Percentiles rank a stretch among this genome's conserved stretches.
Conservation (phyloP, 202 grass and related monocot genomes). For the Cymbopogon flexuosus region DNA sequence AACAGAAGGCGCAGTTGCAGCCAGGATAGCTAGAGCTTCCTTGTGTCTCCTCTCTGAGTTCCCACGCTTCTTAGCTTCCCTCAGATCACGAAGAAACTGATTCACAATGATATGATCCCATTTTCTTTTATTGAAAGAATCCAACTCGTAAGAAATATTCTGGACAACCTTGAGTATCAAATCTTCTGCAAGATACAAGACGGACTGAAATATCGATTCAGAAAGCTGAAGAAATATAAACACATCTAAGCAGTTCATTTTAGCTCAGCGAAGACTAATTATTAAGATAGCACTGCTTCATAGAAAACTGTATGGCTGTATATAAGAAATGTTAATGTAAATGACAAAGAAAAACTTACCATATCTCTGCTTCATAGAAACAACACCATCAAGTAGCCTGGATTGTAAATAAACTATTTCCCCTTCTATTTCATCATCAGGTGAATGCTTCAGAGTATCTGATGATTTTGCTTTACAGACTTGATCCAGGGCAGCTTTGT, state of each 20-base stretch:
- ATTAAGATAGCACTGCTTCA: neutral
- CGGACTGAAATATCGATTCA: slow-evolving; percentile 46
- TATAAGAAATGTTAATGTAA: neutral
- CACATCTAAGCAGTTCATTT: slow-evolving; percentile 25
- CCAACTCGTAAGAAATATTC: slow-evolving; percentile 64
- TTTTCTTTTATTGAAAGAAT: slow-evolving; percentile 66
- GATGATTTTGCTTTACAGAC: slow-evolving; percentile 51
- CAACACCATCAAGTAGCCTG: slow-evolving; percentile 61
- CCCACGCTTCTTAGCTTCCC: slow-evolving; percentile 95
- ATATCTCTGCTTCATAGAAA: slow-evolving; percentile 53
- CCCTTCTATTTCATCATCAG: slow-evolving; percentile 91
- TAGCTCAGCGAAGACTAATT: neutral
- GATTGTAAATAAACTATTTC: slow-evolving; percentile 85
- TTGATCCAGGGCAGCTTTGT: slow-evolving; percentile 39
- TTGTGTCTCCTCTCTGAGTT: slow-evolving; percentile 86
- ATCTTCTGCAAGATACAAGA: slow-evolving; percentile 64
- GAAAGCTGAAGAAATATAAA: slow-evolving; percentile 34
- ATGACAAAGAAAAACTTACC: slow-evolving; percentile 46
- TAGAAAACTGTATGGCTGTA: neutral
- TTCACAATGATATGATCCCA: slow-evolving; percentile 90
- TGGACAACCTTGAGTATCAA: slow-evolving; percentile 63
- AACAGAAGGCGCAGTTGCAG: slow-evolving; percentile 61
- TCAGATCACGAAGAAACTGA: slow-evolving; percentile 90
- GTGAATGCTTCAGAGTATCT: slow-evolving; percentile 57
- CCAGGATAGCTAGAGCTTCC: slow-evolving; percentile 94